Percentiles rank a stretch among this genome's conserved stretches.
Conservation (phyloP, 345 rosid genomes). For the Cardamine chenopodiifolia region DNA sequence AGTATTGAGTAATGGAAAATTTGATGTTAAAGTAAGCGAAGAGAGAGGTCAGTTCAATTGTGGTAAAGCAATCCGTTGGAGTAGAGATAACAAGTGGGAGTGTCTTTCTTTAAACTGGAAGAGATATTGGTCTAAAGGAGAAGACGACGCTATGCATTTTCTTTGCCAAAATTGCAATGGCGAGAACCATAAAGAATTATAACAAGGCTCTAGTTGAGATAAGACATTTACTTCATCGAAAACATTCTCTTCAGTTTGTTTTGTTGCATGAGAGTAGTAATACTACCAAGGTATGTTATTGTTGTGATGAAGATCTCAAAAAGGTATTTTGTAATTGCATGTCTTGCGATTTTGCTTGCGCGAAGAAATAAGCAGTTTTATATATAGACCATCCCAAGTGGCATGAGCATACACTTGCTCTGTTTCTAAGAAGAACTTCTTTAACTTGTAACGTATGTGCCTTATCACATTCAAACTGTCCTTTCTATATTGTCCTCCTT, state of each 20-base stretch:
- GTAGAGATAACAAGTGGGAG: no score
- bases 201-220: background rate
- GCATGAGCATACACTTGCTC: background rate
- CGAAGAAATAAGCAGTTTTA: background rate
- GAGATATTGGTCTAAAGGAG: no score
- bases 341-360: background rate
- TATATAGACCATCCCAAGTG: background rate
- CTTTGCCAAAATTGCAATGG: no score
- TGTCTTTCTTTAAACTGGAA: no score
- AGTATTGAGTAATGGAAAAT: no score
- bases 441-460: background rate
- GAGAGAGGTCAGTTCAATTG: no score
- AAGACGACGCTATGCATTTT: no score
- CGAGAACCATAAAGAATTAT: background rate
- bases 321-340: background rate
- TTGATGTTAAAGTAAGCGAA: no score
- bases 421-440: background rate
- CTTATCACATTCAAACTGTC: background rate
- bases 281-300: background rate
- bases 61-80: no score
- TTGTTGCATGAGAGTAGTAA: rapidly evolving
- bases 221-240: background rate
- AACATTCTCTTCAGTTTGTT: background rate
- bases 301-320: background rate
- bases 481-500: background rate